Base-by-base conservation (phyloP, 2,329 filamentous ascomycete genomes). In the Leptoxyphium fumago region DNA sequence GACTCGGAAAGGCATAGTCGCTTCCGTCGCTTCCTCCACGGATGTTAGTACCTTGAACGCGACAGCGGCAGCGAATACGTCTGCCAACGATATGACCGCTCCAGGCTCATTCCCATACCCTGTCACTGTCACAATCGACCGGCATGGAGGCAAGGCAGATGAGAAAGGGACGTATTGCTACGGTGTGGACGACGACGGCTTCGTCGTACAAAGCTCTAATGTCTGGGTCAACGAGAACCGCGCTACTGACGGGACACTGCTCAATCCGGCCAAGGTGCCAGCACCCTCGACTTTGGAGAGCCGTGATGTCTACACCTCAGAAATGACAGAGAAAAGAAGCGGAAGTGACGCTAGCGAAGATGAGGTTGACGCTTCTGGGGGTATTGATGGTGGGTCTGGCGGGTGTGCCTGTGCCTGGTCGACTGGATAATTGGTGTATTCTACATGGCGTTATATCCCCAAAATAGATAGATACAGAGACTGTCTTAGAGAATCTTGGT, bases 101-200 rank as follows among this genome's bases (percentile, higher is more conserved):
- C 73, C 74, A 1, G 73, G 75, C 2, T 73, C 72, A 1, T 77
- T 80, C 48, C 75, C 77, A 0, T 79, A 78, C 51, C 73, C 75
- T 0, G 66, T 78, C 1, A 78, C 72, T 0, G 65, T 81, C 36
- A 73, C 71, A 0, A 46, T 79, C 2, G 77, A 80, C 52, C 66
- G 77, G 2, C 75, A 80, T 50, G 75, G 76, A 10, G 76, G 77
- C 1, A 59, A 66, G 9, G 59, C 66, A 1, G 61, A 61, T 21
- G 60, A 69, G 48, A 80, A 79, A 58, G 69, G 73, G 47, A 63
- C 77, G 0, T 80, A 77, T 53, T 80, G 76, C 62, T 79, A 78
- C 52, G 66, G 64, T 1, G 57, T 80, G 47, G 68, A 76, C 49
- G 58, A 66, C 11, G 64, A 67, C 5, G 63, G 64, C 13, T 42